Evolutionary conservation across 176 grass and related monocot species (phyloP).

Genomic region (Alloteropsis semialata): DNA sequence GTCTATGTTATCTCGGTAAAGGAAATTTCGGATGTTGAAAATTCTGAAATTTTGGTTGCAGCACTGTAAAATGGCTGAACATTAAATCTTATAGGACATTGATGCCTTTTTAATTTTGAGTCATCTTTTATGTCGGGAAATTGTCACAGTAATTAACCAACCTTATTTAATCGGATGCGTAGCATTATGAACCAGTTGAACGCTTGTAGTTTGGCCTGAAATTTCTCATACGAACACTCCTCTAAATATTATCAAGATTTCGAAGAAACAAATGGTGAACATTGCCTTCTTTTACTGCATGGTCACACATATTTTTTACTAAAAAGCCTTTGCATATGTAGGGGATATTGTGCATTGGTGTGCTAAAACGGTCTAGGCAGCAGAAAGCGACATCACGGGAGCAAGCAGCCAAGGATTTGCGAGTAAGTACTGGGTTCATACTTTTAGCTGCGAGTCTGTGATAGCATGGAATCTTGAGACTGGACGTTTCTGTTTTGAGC

Average conservation of each 20-base stretch:
- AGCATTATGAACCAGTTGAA: neutral
- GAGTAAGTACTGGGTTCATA: slow-evolving; percentile 43
- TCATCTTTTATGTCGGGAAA: neutral
- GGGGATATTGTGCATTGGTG: slow-evolving; percentile 86
- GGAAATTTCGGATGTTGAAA: neutral
- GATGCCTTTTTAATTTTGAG: neutral
- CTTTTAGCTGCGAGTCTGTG: neutral
- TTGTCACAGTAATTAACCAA: neutral
- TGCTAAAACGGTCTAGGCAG: slow-evolving; percentile 65
- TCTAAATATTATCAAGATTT: neutral
- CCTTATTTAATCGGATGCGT: neutral
- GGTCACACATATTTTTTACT: neutral
- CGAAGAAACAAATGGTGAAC: neutral
- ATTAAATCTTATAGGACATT: neutral
- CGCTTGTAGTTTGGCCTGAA: neutral
- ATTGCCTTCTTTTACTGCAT: neutral
- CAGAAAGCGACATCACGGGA: slow-evolving; percentile 68
- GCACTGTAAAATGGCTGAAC: neutral
- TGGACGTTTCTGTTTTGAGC: slow-evolving; percentile 1
- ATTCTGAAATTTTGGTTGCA: neutral
- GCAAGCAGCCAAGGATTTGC: slow-evolving; percentile 81
- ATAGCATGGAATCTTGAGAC: neutral
- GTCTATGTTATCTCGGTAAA: slow-evolving; percentile 76
- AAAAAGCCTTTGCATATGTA: slow-evolving; percentile 41
- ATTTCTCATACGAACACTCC: neutral